Evolutionary conservation across 257 asterid species (phyloP), one percentile per base, ranked within the genome.

Genomic region (Cynanchum wilfordii): DNA sequence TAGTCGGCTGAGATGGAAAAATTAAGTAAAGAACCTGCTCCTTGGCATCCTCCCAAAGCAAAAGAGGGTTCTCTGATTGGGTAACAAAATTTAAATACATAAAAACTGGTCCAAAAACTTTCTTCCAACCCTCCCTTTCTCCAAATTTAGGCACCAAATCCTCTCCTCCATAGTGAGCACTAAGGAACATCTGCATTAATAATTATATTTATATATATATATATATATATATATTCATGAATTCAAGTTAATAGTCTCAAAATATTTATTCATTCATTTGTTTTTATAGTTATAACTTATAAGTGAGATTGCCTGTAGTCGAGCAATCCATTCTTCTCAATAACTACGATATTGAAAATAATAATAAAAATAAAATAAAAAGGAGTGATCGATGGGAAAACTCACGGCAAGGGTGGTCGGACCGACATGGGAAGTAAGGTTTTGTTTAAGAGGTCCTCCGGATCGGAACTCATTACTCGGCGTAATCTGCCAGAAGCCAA

Each of bases 371-470:
- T 7, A 47, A 10, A 25, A 4, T 45, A 2, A 47, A 16, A 22
- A n/a, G 2, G 9, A 17, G 7, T 4, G 2, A 11, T 16, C 16
- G 45, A 42, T 20, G 74, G 17, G 59, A 71, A 57, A 30, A 70
- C 93, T 82, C 79, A 91, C 96, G 27, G 92, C 90, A 58, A 91
- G 85, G 38, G 85, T 79, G 36, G 90, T 86, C 7, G 97, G 97
- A 66, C 86, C 86, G 40, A 89, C 93, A 82, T 91, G 97, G 38
- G 96, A 89, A 40, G 96, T 81, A 47, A 91, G 82, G 73, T 88
- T 87, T 79, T 91, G 97, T 75, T 91, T 91, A 58, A 84, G 68
- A 57, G 95, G 97, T 77, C 96, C 96, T 3, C 97, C 94, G 17
- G 83, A 79, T 40, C 93, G 87, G 72, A 89, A 91, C 84, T 91